Base-by-base conservation (phyloP, 257 asterid species). In the Scutellaria galericulata region DNA sequence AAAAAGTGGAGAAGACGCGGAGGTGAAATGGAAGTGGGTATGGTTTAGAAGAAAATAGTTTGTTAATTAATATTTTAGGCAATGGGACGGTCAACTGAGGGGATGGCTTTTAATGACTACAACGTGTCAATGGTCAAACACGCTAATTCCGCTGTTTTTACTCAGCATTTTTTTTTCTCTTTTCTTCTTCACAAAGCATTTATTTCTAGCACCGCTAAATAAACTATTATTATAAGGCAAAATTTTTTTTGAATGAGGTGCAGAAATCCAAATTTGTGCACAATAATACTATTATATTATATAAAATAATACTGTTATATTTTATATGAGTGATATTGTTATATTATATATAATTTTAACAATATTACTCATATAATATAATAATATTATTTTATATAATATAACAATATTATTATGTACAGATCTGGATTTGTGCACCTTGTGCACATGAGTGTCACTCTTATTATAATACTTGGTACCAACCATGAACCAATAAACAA, bases 71-170 rank as follows among this genome's bases (percentile, higher is more conserved):
- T 24, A 24, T 24, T 24, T 18, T 24, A 24, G 56, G 66, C 58
- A 50, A 18, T 48, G 46, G 31, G 39, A 27, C 55, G 54, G 76
- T 77, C 80, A 52, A 12, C n/a, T 5, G 64, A 2, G 60, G 58
- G 64, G 73, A 56, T 22, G 77, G 71, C 71, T 72, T 75, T 80
- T 51, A 31, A 75, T 57, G 79, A 81, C 75, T 44, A 42, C 10
- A 65, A 60, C 58, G 50, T 52, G 88, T 80, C 82, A 79, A 86
- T 67, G 87, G 95, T 88, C 95, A 88, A 88, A 88, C 82, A 79
- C 85, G 83, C 75, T 71, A 24, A 68, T 75, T 66, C 64, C 72
- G 71, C 73, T 77, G 76, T 27, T 68, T 68, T 67, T 71, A 66
- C 41, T 71, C 8, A 48, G 40, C 37, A 46, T n/a, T n/a, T n/a